Conservation (phyloP, 1,284 basidiomycete species). For the Paramarasmius palmivorus region DNA sequence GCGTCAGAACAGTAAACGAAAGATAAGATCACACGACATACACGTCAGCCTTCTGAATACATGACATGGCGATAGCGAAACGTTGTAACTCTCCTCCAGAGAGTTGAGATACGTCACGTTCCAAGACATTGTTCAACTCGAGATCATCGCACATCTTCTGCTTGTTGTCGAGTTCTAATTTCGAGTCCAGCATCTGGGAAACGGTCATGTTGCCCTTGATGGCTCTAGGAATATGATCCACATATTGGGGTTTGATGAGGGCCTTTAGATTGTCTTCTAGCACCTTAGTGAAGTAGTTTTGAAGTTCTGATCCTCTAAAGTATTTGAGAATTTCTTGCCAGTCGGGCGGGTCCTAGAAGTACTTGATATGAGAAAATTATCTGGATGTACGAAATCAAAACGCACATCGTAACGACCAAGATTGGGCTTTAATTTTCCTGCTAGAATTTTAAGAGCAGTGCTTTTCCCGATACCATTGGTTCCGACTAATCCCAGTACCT, state of each 20-base stretch:
- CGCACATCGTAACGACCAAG: conserved; percentile 86
- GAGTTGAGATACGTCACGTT: conserved; percentile 81
- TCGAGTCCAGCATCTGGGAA: conserved; percentile 86
- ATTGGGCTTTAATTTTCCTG: conserved; percentile 94
- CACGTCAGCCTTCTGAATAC: conserved; percentile 92
- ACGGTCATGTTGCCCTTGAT: conserved; percentile 91
- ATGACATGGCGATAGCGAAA: conserved; percentile 94
- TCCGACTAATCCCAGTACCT: conserved; percentile 93
- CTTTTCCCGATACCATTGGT: conserved; percentile 99
- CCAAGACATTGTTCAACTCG: conserved; percentile 83
- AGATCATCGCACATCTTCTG: conserved; percentile 80
- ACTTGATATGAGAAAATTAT: background rate
- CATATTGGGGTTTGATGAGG: conserved; percentile 98
- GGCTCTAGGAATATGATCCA: conserved; percentile 94
- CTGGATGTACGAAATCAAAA: conserved; percentile 15
- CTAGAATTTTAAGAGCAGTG: conserved; percentile 92
- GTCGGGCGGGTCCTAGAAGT: conserved; percentile 83
- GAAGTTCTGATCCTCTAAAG: conserved; percentile 95
- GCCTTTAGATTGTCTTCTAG: conserved; percentile 97
- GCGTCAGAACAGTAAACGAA: conserved; percentile 9
- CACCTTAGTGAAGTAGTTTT: conserved; percentile 99
- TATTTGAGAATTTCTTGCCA: conserved; percentile 98
- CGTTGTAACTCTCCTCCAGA: conserved; percentile 96
- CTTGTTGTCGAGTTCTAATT: conserved; percentile 84
- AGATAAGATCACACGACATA: conserved; percentile 25